Evolutionary conservation across 1,139 yeast genomes (phyloP).

Genomic region (Kodamaea arcana): DNA sequence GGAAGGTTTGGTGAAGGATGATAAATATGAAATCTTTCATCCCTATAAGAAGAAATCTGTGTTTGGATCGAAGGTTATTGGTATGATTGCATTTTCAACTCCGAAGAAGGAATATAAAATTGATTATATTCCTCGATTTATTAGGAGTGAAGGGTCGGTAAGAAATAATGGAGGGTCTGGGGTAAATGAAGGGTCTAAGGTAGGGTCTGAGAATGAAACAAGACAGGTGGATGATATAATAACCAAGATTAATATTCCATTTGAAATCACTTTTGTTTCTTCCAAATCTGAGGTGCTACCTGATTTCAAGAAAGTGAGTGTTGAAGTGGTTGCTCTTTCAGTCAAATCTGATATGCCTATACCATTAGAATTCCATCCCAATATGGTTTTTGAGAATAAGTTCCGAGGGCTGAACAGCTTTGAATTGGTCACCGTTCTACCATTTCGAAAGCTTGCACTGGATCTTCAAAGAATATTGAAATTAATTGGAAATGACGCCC

Average conservation of each 20-base stretch:
- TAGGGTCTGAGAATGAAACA: constrained; percentile 8
- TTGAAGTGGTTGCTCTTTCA: constrained; percentile 30
- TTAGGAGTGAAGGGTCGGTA: too few relatives aligned
- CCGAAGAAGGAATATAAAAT: constrained; percentile 26
- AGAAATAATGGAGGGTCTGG: too few relatives aligned
- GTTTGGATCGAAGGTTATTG: constrained; percentile 28
- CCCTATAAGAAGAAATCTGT: constrained; percentile 31
- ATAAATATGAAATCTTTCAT: constrained; percentile 27
- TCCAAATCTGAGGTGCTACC: constrained; percentile 22
- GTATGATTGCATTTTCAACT: constrained; percentile 31
- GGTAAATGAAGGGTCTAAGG: too few relatives aligned
- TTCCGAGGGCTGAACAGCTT: constrained; percentile 29
- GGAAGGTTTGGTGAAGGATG: constrained; percentile 5
- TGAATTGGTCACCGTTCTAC: constrained; percentile 27
- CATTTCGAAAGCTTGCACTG: constrained; percentile 30
- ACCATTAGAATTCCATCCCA: constrained; percentile 35
- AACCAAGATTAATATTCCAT: constrained; percentile 22
- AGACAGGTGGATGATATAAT: constrained; percentile 8
- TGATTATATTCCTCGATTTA: constrained; percentile 21
- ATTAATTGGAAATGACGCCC: constrained; percentile 20
- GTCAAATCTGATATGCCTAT: constrained; percentile 32
- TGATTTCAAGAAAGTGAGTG: constrained; percentile 27
- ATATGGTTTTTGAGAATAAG: constrained; percentile 33
- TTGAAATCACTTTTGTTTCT: constrained; percentile 23
- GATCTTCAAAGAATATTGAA: constrained; percentile 27